Evolutionary conservation across 345 rosid genomes (phyloP), one percentile per base, ranked within the genome.

Genomic region (Syzygium aqueum): DNA sequence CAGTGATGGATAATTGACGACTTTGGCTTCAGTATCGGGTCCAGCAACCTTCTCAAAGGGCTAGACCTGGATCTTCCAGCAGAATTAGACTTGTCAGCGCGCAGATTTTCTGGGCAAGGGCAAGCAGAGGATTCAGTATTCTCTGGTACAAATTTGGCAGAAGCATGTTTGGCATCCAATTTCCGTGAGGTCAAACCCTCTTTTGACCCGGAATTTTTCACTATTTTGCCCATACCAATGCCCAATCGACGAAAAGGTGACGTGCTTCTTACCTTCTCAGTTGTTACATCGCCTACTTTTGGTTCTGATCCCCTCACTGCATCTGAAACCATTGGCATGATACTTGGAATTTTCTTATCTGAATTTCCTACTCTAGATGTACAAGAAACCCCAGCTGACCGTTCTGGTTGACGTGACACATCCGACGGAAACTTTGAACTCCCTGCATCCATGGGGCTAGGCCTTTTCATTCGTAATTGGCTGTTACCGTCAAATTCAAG

Each of bases 21-120:
- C 90, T 91, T 94, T 25, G 96, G 91, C 92, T 95, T 97, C 93
- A 95, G 63, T 52, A 97, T 84, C 85, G 98, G 97, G 85, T 94
- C 96, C 86, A 97, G 89, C 85, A 96, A 89, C 93, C 98, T 95
- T 90, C 97, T 95, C 87, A 97, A 91, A 89, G 98, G 98, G 91
- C 98, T 95, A 82, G 95, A 93, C 88, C 94, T 92, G 90, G 94
- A 90, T 92, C 93, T 89, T 89, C 90, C 89, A 54, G 90, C 88
- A 90, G 89, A 90, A 87, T 84, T 88, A 84, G 90, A 88, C 86
- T 86, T 89, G 78, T 90, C 92, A 59, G 86, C 49, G 50, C 78
- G 56, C 54, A 91, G 89, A 83, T 84, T 65, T 22, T 92, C 92
- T 23, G 65, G 89, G 85, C 84, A 53, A 85, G 65, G 89, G 85